phyloP scores from a whole-genome alignment of 2,329 filamentous ascomycete species.

The Fusarium solani-melongenae region DNA sequence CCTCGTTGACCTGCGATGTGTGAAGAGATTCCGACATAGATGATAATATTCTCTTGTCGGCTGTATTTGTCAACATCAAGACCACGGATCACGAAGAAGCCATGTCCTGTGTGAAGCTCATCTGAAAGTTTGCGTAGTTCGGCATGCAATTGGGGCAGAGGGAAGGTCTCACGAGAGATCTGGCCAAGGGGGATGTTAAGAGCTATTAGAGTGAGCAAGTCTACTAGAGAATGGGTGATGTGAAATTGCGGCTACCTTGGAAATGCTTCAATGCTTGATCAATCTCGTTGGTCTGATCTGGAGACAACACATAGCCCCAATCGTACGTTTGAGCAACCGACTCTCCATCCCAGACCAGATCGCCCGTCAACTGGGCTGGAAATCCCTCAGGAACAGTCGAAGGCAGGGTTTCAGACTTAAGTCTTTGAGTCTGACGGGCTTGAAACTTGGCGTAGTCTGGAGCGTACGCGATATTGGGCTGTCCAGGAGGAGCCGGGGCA shows the following conservation, averaged over 20 bases:
- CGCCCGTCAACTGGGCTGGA: slow-evolving; percentile 2
- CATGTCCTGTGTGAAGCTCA: slow-evolving; percentile 67
- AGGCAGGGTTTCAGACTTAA: neutral
- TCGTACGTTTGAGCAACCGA: slow-evolving; percentile 13
- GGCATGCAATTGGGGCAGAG: slow-evolving; percentile 61
- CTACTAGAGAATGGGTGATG: fast-evolving
- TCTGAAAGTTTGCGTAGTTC: slow-evolving; percentile 62
- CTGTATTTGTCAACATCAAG: slow-evolving; percentile 63
- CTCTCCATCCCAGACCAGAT: slow-evolving; percentile 30
- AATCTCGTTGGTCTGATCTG: slow-evolving; percentile 14
- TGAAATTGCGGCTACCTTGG: neutral
- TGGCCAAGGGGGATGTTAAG: slow-evolving; percentile 22
- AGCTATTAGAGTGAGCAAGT: neutral
- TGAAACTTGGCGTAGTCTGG: slow-evolving; percentile 24
- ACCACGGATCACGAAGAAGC: slow-evolving; percentile 71
- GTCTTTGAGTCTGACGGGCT: neutral
- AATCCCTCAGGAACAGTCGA: slow-evolving; percentile 12
- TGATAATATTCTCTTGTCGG: slow-evolving; percentile 67
- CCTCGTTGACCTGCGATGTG: slow-evolving; percentile 67
- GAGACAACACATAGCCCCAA: slow-evolving; percentile 15
- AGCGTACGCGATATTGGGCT: slow-evolving; percentile 27
- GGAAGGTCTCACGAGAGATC: slow-evolving; percentile 64
- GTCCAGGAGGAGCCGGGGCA: slow-evolving; percentile 18
- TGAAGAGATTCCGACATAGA: slow-evolving; percentile 69
- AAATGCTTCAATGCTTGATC: slow-evolving; percentile 19